Evolutionary conservation across 1,139 yeast genomes (phyloP).

Genomic region (Scheffersomyces stambukii): DNA sequence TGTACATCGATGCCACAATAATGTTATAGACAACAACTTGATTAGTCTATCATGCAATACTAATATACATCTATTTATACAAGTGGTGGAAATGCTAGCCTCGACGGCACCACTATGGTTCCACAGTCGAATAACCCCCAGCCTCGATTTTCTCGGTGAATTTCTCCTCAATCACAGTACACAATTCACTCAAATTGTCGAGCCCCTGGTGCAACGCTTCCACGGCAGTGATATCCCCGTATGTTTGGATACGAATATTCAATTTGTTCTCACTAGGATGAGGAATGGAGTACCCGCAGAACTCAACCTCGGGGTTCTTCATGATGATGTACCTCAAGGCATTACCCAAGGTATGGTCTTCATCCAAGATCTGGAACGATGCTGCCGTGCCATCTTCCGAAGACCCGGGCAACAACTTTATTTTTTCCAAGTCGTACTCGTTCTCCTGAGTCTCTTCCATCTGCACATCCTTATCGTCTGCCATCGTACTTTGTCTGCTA

Average conservation of each 20-base stretch:
- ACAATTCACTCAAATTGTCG: conserved; percentile 77
- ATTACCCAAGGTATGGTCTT: conserved; percentile 94
- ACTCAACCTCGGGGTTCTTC: conserved; percentile 97
- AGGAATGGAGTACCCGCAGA: conserved; percentile 98
- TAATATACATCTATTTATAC: no score
- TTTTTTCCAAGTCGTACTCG: conserved; percentile 48
- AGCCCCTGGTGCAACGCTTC: conserved; percentile 93
- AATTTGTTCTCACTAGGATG: conserved; percentile 93
- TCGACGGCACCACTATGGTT: conserved; percentile 5
- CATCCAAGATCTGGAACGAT: conserved; percentile 86
- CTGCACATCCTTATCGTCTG: no score
- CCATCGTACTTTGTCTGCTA: no score
- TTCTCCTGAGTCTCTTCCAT: conserved; percentile 30
- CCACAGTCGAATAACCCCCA: conserved; percentile 45
- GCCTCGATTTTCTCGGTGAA: conserved; percentile 63
- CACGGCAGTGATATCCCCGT: conserved; percentile 82
- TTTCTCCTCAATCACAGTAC: conserved; percentile 76
- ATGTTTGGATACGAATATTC: conserved; percentile 91
- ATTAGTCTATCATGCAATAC: no score
- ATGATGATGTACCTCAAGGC: conserved; percentile 89
- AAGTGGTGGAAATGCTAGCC: neutral
- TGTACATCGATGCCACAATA: no score
- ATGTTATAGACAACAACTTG: no score
- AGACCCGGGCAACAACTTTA: conserved; percentile 76
- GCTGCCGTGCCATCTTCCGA: conserved; percentile 94